Base-by-base conservation (phyloP, 768 basidiomycete species). In the Clitopilus hobsonii region DNA sequence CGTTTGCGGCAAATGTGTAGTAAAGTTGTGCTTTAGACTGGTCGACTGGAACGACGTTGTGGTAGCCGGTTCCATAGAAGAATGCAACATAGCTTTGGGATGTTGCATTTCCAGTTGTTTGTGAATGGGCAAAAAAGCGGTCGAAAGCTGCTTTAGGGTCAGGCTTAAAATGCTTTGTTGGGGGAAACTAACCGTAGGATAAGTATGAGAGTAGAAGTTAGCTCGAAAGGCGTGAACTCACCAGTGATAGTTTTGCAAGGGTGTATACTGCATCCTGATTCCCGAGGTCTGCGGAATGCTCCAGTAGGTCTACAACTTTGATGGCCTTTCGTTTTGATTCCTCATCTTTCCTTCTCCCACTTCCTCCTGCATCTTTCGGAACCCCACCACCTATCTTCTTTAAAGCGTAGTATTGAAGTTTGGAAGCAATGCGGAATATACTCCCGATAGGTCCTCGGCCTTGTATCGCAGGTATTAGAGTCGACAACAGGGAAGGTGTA, bases 1-100 rank as follows among this genome's bases (percentile, higher is more conserved):
- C 88, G 51, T 94, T 85, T 1, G 93, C 94, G 3, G 95, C 87
- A 63, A 98, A 98, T 0, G 95, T 97, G 67, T 94, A 94, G 63
- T 96, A 90, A 0, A 98, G 76, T 58, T 96, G 85, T 0, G 95
- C 94, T 69, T 86, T 85, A 13, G 86, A 85, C 67, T 91, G 88
- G 56, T 90, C 81, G 0, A 85, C 75, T 1, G 81, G 76, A 10
- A 83, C 80, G 5, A 85, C 69, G 45, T 75, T 75, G 51, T 79
- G 80, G 63, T 91, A 96, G 2, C 94, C 95, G 0, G 93, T 89
- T 7, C 93, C 81, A 63, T 97, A 73, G 67, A 98, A 91, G 78
- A 98, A 97, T 0, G 84, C 94, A 11, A 96, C 71, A 57, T 86
- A 74, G 7, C 90, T 81, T 70, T 98, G 95, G 0, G 95, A 91